Evolutionary conservation across 768 basidiomycete species (phyloP), one percentile per base, ranked within the genome.

Genomic region (Phlegmacium glaucopus): DNA sequence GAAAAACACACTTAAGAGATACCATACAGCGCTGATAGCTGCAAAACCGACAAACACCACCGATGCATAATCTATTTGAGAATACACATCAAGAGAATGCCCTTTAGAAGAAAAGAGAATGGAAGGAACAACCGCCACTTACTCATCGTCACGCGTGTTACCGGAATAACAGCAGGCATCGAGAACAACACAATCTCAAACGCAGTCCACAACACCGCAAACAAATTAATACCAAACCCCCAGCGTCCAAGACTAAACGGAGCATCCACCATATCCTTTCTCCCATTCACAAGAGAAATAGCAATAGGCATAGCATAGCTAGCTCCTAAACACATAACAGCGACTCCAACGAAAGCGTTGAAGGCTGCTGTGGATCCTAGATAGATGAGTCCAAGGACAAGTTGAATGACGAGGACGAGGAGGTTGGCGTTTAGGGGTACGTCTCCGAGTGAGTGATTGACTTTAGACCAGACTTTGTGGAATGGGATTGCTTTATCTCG

Each of bases 151-250:
- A 63, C 65, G 46, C 51, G 52, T 5, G 75, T 77, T 32, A 78
- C 79, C 4, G 83, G 83, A 4, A 85, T 66, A 32, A 74, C 71
- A 6, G 80, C 77, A 6, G 82, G 83, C 82, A 86, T 85, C 17
- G 80, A 83, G 57, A 85, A 85, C 51, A 87, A 57, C 27, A 85
- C 76, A 36, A 82, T 78, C 58, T 82, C 76, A 43, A 86, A 81
- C 42, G 63, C 39, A 47, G 78, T 68, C 84, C 84, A 85, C n/a
- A 76, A 41, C 9, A 85, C 70, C 4, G 82, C 78, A 13, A 75
- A 56, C 9, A 60, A 55, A 60, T 86, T 85, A 7, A 82, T 64
- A 35, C 63, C 17, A 26, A 49, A 59, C 0, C 83, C 83, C 47
- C 65, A 63, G 18, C 56, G 64, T 0, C 80, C 83, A 7, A 82